phyloP scores from a whole-genome alignment of 2,329 filamentous ascomycete genomes.

The Xylariaceae sp. region DNA sequence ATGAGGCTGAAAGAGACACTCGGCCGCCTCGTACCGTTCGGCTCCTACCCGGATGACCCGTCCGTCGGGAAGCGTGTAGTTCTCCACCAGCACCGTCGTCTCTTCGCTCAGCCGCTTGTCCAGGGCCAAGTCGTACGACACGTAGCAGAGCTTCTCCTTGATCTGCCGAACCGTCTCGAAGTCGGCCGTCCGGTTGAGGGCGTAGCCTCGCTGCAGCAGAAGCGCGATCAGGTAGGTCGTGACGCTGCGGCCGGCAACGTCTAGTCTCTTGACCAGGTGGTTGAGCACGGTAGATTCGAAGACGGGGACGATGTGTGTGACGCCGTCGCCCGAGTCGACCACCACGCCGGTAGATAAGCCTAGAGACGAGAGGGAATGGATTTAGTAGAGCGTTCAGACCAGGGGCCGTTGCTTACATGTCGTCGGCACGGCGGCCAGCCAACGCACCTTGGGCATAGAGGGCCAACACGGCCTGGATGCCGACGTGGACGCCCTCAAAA shows the following conservation, averaged over 20 bases:
- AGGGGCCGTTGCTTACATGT: not conserved
- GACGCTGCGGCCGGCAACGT: slow-evolving; percentile 93
- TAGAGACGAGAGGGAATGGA: too few relatives aligned
- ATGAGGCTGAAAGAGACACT: slow-evolving; percentile 98
- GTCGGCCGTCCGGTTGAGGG: slow-evolving; percentile 94
- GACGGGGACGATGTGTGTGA: slow-evolving; percentile 97
- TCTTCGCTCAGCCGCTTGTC: slow-evolving; percentile 96
- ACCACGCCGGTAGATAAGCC: slow-evolving; percentile 93
- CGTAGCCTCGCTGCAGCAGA: slow-evolving; percentile 87
- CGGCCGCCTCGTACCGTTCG: slow-evolving; percentile 95
- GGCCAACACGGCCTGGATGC: slow-evolving; percentile 93
- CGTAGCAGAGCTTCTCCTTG: slow-evolving; percentile 99
- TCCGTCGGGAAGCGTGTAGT: slow-evolving; percentile 93
- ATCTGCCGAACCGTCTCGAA: slow-evolving; percentile 99
- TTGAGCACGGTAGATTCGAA: slow-evolving; percentile 98
- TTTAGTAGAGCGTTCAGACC: not conserved
- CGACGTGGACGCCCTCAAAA: slow-evolving; percentile 95
- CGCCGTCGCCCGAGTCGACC: slow-evolving; percentile 95
- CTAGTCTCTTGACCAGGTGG: slow-evolving; percentile 87
- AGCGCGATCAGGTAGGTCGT: slow-evolving; percentile 98
- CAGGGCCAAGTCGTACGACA: slow-evolving; percentile 94
- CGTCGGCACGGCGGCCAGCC: too few relatives aligned
- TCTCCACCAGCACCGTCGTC: slow-evolving; percentile 93
- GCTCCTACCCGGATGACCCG: slow-evolving; percentile 93
- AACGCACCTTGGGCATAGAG: slow-evolving; percentile 88